phyloP scores from a whole-genome alignment of 176 grass and related monocot genomes.

The Juncus effusus region DNA sequence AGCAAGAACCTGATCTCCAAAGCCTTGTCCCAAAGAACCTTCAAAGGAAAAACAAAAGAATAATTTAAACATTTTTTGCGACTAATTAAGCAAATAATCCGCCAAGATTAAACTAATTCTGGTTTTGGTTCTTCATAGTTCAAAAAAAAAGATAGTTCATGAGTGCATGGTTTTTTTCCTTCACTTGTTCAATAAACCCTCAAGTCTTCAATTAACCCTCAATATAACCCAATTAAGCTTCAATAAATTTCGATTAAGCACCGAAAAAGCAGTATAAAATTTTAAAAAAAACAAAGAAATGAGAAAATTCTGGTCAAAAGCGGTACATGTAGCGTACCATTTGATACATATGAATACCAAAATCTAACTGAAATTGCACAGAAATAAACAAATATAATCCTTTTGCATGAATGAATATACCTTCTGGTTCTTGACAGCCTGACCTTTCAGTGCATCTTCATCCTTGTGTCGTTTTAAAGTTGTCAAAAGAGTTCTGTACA shows the following conservation, averaged over 20 bases:
- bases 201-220: no score
- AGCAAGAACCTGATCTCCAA: constrained; percentile 82
- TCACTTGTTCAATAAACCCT: no score
- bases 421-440: constrained; percentile 73
- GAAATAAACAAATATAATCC: not conserved
- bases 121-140: not conserved
- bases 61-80: not conserved
- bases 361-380: not conserved
- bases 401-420: constrained; percentile 16
- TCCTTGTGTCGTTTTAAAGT: constrained; percentile 62
- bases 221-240: no score
- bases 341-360: no score
- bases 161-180: not conserved
- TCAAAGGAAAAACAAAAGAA: constrained; percentile 18
- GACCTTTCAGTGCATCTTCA: constrained; percentile 68
- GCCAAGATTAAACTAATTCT: not conserved
- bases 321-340: no score
- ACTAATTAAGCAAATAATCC: not conserved
- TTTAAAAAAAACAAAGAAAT: no score
- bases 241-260: no score
- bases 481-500: constrained; percentile 36
- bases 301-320: no score
- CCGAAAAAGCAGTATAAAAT: no score
- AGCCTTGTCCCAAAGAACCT: constrained; percentile 83
- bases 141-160: not conserved